These are phyloP conservation scores for Fusarium sp. DNA, from an alignment of 2,329 filamentous ascomycete genomes.

Conservation along the genomic window DNA sequence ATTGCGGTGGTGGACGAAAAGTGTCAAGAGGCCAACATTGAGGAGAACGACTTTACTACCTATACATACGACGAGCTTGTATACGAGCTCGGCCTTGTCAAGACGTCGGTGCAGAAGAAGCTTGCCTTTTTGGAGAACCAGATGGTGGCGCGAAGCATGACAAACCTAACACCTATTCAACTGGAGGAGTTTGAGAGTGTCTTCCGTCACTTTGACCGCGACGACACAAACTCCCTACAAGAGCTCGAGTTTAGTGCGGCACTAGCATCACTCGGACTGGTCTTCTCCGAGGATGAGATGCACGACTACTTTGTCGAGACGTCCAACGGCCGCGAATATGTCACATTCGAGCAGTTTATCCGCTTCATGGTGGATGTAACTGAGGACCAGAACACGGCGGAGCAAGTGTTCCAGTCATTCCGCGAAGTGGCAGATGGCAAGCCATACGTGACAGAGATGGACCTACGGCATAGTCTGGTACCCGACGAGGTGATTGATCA, in stretches of 20 bases:
- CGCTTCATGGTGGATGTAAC: slow-evolving; percentile 99
- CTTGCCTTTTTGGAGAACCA: slow-evolving; percentile 97
- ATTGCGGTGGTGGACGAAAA: slow-evolving; percentile 87
- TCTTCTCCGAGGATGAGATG: slow-evolving; percentile 98
- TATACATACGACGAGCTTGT: slow-evolving; percentile 96
- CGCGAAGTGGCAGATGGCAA: slow-evolving; percentile 97
- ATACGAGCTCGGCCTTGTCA: slow-evolving; percentile 92
- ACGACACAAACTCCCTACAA: slow-evolving; percentile 85
- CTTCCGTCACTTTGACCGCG: slow-evolving; percentile 96
- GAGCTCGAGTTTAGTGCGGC: slow-evolving; percentile 97
- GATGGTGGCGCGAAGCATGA: slow-evolving; percentile 98
- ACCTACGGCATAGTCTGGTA: slow-evolving; percentile 91
- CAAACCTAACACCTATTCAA: slow-evolving; percentile 96
- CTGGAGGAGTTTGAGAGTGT: slow-evolving; percentile 98
- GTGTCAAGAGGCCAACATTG: slow-evolving; percentile 95
- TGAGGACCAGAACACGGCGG: slow-evolving; percentile 97
- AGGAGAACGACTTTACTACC: slow-evolving; percentile 99
- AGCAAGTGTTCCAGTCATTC: slow-evolving; percentile 98
- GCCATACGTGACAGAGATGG: slow-evolving; percentile 97
- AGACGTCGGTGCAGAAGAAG: slow-evolving; percentile 93
- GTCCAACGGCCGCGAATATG: slow-evolving; percentile 77
- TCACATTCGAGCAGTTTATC: slow-evolving; percentile 98
- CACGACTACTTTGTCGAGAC: slow-evolving; percentile 91
- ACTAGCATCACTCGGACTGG: slow-evolving; percentile 89
- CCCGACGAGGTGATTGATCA: slow-evolving; percentile 97